These are phyloP conservation scores for Megacollybia platyphylla DNA, from an alignment of 1,284 basidiomycete genomes.

Conservation along the genomic window DNA sequence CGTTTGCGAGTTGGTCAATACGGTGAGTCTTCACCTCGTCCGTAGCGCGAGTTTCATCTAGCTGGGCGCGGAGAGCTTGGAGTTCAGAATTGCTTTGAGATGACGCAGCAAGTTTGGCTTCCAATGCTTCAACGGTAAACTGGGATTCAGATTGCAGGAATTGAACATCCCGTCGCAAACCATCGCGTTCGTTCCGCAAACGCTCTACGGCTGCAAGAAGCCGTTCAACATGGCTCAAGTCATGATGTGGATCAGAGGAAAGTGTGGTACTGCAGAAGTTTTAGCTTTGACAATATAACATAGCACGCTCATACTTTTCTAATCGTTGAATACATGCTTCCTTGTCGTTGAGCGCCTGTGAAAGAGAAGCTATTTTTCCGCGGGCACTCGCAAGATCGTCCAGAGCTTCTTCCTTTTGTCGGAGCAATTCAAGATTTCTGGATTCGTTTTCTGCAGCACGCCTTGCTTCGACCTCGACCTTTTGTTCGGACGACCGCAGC, in stretches of 20 bases:
- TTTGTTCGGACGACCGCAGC: constrained; percentile 24
- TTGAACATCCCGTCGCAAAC: constrained; percentile 49
- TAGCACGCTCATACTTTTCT: neutral
- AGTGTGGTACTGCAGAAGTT: neutral
- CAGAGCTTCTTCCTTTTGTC: constrained; percentile 34
- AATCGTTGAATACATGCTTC: constrained; percentile 12
- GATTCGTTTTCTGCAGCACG: constrained; percentile 23
- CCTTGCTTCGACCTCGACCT: constrained; percentile 28
- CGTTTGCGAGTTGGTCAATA: constrained; percentile 15
- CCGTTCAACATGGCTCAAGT: constrained; percentile 31
- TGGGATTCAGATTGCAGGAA: constrained; percentile 63
- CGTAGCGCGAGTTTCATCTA: neutral
- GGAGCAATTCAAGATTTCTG: constrained; percentile 18
- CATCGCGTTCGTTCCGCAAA: constrained; percentile 59
- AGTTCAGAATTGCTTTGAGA: constrained; percentile 1
- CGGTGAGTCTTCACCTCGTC: neutral
- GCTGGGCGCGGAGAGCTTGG: neutral
- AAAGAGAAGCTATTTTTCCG: constrained; percentile 15
- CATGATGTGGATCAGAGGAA: neutral
- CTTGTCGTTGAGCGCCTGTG: constrained; percentile 14
- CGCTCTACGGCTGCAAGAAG: constrained; percentile 52
- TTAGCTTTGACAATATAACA: neutral
- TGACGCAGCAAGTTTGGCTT: constrained; percentile 28
- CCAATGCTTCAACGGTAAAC: constrained; percentile 51
- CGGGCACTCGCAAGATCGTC: constrained; percentile 26